A percentile compares a stretch with the other conserved stretches of the same genome.
Evolutionary conservation across 352 stramenopile species (phyloP).

Genomic region (Peronosclerospora sorghi): DNA sequence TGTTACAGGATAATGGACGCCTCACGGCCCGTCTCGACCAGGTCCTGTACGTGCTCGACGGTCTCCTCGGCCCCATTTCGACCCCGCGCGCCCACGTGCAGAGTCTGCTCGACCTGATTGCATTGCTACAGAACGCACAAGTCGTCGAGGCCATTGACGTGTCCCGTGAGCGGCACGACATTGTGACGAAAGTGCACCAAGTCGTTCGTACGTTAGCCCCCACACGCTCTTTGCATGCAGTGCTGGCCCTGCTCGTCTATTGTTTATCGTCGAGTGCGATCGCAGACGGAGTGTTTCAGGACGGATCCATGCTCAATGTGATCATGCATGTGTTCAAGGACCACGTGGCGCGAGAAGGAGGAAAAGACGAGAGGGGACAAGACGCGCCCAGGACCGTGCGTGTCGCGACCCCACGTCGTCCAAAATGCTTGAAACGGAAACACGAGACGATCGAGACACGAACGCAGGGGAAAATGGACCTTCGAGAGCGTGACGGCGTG

Average conservation of each 20-base stretch:
- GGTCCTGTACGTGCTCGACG: slow-evolving; percentile 49
- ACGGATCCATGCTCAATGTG: slow-evolving; percentile 20
- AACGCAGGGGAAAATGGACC: neutral
- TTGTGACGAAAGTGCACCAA: slow-evolving; percentile 15
- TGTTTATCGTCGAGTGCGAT: slow-evolving; percentile 24
- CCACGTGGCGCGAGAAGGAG: slow-evolving; percentile 2
- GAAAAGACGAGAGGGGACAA: slow-evolving; percentile 12
- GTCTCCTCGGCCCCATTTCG: slow-evolving; percentile 16
- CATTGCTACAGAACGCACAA: slow-evolving; percentile 21
- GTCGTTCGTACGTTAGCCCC: slow-evolving; percentile 1
- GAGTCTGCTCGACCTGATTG: slow-evolving; percentile 30
- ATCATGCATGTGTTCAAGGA: slow-evolving; percentile 18
- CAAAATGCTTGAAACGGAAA: slow-evolving; percentile 50
- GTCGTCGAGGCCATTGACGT: slow-evolving; percentile 30
- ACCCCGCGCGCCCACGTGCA: slow-evolving; percentile 7
- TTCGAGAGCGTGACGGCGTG: neutral
- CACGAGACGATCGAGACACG: neutral
- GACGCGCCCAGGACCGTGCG: too few species aligned
- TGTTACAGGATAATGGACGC: slow-evolving; percentile 51
- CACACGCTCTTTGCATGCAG: slow-evolving; percentile 5
- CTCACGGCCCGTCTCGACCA: slow-evolving; percentile 41
- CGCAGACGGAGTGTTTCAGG: slow-evolving; percentile 21
- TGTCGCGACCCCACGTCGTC: slow-evolving; percentile 19
- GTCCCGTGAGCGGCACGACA: slow-evolving; percentile 6
- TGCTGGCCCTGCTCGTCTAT: slow-evolving; percentile 29